Base-by-base conservation (phyloP, 169 alveolate species). In the Cryptosporidium muris region DNA sequence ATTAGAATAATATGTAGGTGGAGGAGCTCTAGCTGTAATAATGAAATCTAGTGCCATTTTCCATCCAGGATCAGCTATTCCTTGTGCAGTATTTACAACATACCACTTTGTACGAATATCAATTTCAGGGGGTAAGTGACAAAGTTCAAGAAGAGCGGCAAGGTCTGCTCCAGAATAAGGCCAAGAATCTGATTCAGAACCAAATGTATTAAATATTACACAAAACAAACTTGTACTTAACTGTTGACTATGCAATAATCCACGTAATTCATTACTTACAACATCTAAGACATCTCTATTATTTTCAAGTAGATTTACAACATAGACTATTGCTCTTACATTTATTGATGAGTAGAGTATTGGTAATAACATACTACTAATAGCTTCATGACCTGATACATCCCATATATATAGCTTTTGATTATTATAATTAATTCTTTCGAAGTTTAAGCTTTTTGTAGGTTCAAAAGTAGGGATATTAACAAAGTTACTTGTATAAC, bases 31-130 rank as follows among this genome's bases (percentile, higher is more conserved):
- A 5, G 63, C 68, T 6, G 60, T 58, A 45, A 74, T 38, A 2
- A 74, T 74, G 67, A 74, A 74, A 47, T 74, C 85, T n/a, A 58
- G 37, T 2, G 85, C 85, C 85, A 74, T 74, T 58, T 52, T 74
- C 85, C 85, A 74, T 1, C 85, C 85, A 16, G 11, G 3, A 8
- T 74, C 85, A n/a, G 11, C 45, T 34, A 74, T 58, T 14, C 85
- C 85, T 42, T 74, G 54, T 42, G 85, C 16, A 9, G 85, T 56
- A 64, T 74, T 51, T n/a, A 74, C 85, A 4, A 74, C 67, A 8
- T 58, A 74, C 85, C 85, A 74, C 51, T 47, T 74, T 9, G 85
- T 58, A 47, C 85, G 11, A 34, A 58, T 74, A 37, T 74, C 85
- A 2, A 74, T 74, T 58, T 74, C 74, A 9, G 85, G 85, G 8